Conservation (phyloP, 352 stramenopile species). For the Globisporangium cederbergense region DNA sequence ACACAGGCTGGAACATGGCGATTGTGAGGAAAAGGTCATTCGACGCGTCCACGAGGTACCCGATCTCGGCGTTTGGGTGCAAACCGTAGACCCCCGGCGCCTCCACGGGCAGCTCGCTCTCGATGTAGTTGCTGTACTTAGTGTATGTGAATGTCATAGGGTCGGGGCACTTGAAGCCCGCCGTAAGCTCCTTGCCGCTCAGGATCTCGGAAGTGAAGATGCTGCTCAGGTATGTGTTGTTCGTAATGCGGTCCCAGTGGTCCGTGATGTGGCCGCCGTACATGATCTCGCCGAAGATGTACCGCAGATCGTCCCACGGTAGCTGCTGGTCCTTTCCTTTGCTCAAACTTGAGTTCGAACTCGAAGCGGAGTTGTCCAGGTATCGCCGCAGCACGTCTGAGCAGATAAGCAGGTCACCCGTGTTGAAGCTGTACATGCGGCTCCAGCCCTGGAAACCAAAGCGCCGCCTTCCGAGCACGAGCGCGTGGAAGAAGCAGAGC, state of each 20-base stretch:
- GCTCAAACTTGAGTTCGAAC: conserved; percentile 19
- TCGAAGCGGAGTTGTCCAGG: conserved; percentile 29
- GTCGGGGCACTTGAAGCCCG: conserved; percentile 81
- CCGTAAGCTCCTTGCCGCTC: conserved; percentile 44
- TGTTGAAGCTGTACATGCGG: conserved; percentile 93
- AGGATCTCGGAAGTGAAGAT: conserved; percentile 69
- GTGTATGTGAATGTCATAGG: conserved; percentile 78
- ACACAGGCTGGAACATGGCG: conserved; percentile 80
- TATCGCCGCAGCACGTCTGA: conserved; percentile 75
- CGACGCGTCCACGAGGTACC: conserved; percentile 69
- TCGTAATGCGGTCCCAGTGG: conserved; percentile 82
- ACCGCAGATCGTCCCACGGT: conserved; percentile 82
- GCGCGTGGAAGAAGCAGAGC: conserved; percentile 93
- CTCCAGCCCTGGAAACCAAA: conserved; percentile 94
- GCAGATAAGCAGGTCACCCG: conserved; percentile 93
- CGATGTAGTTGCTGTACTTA: conserved; percentile 91
- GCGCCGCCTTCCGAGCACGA: conserved; percentile 86
- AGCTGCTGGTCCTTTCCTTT: conserved; percentile 28
- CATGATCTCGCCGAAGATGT: conserved; percentile 94
- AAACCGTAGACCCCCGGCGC: conserved; percentile 67
- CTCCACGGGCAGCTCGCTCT: conserved; percentile 58
- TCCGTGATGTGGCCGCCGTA: conserved; percentile 87
- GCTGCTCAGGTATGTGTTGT: conserved; percentile 65
- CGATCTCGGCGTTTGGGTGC: conserved; percentile 80
- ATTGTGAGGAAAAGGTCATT: conserved; percentile 88